These are phyloP conservation scores for Trichothecium roseum DNA, from an alignment of 2,329 filamentous ascomycete genomes.

Conservation along the genomic window DNA sequence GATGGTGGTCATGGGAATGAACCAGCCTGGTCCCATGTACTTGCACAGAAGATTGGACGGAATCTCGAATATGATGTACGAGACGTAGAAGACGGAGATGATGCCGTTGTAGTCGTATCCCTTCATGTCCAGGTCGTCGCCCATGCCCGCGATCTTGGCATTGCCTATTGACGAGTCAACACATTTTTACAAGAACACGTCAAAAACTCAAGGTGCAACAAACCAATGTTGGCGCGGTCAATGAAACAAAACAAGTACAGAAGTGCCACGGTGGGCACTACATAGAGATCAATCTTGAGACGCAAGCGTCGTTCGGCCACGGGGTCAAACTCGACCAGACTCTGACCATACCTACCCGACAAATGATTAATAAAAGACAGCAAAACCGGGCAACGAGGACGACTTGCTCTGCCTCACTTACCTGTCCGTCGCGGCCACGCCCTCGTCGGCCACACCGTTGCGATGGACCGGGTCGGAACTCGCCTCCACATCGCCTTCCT, in stretches of 20 bases:
- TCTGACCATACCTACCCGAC: constrained; percentile 30
- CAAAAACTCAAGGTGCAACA: constrained; percentile 3
- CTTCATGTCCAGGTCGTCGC: constrained; percentile 46
- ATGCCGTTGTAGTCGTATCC: constrained; percentile 61
- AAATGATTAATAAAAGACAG: neutral
- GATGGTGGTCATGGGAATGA: constrained; percentile 51
- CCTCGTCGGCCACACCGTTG: constrained; percentile 2
- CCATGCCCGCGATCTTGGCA: constrained; percentile 54
- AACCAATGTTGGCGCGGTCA: constrained; percentile 57
- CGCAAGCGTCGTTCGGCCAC: constrained; percentile 45
- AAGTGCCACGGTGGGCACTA: constrained; percentile 53
- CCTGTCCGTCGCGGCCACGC: constrained; percentile 6
- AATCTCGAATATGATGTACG: constrained; percentile 64
- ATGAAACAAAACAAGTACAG: constrained; percentile 49
- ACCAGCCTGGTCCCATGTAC: constrained; percentile 62
- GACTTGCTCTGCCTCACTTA: neutral
- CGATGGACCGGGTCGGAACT: neutral
- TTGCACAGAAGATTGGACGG: constrained; percentile 61
- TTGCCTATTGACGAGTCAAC: constrained; percentile 38
- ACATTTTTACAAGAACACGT: neutral
- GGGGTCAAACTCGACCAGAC: constrained; percentile 42
- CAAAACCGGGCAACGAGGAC: too few relatives aligned
- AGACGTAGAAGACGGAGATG: constrained; percentile 60
- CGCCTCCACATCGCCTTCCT: constrained; percentile 2
- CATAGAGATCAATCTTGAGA: constrained; percentile 52